Evolutionary conservation across 257 asterid genomes (phyloP), one percentile per base, ranked within the genome.

Genomic region (Plantago ovata): DNA sequence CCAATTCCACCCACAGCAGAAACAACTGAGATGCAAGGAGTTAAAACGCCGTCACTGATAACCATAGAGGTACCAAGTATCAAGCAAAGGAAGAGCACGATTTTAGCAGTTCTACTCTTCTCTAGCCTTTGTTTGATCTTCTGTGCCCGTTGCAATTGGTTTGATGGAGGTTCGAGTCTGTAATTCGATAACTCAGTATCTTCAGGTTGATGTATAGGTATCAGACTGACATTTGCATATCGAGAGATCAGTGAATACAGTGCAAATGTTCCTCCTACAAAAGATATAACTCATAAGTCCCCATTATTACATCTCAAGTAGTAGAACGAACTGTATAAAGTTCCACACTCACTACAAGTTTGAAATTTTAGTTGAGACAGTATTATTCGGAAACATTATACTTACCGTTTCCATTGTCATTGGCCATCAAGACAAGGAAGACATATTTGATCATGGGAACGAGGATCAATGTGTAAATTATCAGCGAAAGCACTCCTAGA

Each of bases 31-130:
- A 88, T 88, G 69, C 81, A 75, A 6, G 96, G 96, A 22, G 96
- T 88, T 3, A 88, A 83, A 56, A 88, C 81, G 9, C 95, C 94
- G 36, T 87, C 95, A 0, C 95, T 95, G 8, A 88, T 88, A 10
- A 85, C 95, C 95, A 88, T 85, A 4, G 95, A 81, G 9, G 95
- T 88, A 19, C 96, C 95, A 6, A 85, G 82, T 51, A 85, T 77
- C 28, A 93, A 58, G 13, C 67, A 71, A 4, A 83, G 76, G 39
- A 88, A 78, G 6, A 88, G 82, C 16, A 81, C 10, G 20, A 74
- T n/a, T 71, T 81, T 84, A 4, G 84, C 76, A 20, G 56, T 21
- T 38, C 21, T 64, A 68, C 90, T 88, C 4, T 41, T 80, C 48
- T 88, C 96, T 0, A 88, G 40, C 56, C 32, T 76, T 24, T 61